Percentiles rank a stretch among this genome's conserved stretches.
These are phyloP conservation scores for Linum lewisii DNA, from an alignment of 345 rosid genomes.

Conservation along the genomic window DNA sequence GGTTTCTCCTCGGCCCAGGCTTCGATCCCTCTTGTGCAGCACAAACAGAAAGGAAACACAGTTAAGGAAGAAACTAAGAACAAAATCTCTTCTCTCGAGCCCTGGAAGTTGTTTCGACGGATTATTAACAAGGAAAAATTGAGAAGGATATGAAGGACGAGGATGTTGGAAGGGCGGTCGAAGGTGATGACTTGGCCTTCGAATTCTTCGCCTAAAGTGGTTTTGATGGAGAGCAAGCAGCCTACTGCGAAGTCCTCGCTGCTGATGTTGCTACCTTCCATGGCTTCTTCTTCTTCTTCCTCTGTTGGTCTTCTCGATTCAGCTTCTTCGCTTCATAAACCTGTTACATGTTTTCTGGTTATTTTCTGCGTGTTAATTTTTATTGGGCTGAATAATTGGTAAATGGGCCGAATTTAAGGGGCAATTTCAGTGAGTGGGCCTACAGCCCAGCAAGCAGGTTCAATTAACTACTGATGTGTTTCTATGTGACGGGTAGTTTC, in stretches of 20 bases:
- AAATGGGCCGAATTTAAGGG: too few relatives aligned
- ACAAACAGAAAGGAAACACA: neutral
- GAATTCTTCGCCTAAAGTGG: slow-evolving; percentile 89
- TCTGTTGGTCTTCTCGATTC: neutral
- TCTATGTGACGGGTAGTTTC: too few relatives aligned
- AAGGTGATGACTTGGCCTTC: slow-evolving; percentile 80
- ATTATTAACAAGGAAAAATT: neutral
- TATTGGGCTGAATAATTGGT: neutral
- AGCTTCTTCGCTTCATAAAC: neutral
- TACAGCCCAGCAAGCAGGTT: too few relatives aligned
- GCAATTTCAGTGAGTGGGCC: too few relatives aligned
- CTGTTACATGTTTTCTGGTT: neutral
- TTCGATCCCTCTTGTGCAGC: slow-evolving; percentile 56
- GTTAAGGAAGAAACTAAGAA: slow-evolving; percentile 29
- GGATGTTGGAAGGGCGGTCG: slow-evolving; percentile 86
- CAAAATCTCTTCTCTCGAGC: neutral
- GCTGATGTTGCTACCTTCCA: slow-evolving; percentile 19
- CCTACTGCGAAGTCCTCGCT: slow-evolving; percentile 77
- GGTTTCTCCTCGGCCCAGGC: slow-evolving; percentile 40
- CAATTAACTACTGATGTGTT: too few relatives aligned
- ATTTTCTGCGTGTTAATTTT: neutral
- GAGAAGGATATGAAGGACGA: slow-evolving; percentile 87
- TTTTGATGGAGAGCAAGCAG: slow-evolving; percentile 72
- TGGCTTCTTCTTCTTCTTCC: slow-evolving; percentile 8
- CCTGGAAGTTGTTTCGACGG: neutral